phyloP scores from a whole-genome alignment of 768 basidiomycete genomes.

The Mycena albidolilacea region DNA sequence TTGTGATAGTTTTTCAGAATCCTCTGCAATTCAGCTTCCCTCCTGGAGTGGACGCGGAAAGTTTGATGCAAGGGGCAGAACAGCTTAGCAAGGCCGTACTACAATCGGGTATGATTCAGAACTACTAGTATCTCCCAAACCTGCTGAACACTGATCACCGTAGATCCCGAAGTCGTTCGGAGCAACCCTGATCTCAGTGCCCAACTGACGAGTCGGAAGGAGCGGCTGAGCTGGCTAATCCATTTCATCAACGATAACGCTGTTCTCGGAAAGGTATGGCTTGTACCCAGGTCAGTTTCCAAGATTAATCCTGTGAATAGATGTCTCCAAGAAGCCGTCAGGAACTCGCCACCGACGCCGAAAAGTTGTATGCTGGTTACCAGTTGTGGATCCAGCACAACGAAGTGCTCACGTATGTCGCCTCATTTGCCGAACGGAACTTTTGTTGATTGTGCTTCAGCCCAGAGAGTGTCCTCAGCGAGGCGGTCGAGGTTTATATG shows the following conservation, averaged over 20 bases:
- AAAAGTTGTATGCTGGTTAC: constrained; percentile 86
- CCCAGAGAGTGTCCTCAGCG: constrained; percentile 75
- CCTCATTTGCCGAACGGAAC: not conserved
- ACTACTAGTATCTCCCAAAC: not conserved
- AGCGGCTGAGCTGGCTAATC: constrained; percentile 88
- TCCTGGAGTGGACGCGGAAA: constrained; percentile 83
- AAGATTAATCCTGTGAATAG: constrained; percentile 53
- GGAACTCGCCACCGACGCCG: constrained; percentile 84
- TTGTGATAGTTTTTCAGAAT: constrained; percentile 60
- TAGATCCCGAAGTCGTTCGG: constrained; percentile 78
- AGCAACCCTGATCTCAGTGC: constrained; percentile 85
- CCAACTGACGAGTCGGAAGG: constrained; percentile 82
- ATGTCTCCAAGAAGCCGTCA: constrained; percentile 87
- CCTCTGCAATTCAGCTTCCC: constrained; percentile 87
- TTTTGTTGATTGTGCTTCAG: constrained; percentile 10
- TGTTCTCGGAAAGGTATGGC: constrained; percentile 77
- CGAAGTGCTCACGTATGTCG: constrained; percentile 71
- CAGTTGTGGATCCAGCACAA: constrained; percentile 88
- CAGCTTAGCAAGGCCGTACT: constrained; percentile 81
- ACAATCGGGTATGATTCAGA: constrained; percentile 69
- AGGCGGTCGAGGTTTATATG: constrained; percentile 82
- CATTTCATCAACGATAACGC: constrained; percentile 91
- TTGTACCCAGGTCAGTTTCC: constrained; percentile 2
- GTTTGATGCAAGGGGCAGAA: constrained; percentile 84
- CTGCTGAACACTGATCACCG: not conserved